phyloP scores from a whole-genome alignment of 305 asterid species.

The Fraxinus paxiana region DNA sequence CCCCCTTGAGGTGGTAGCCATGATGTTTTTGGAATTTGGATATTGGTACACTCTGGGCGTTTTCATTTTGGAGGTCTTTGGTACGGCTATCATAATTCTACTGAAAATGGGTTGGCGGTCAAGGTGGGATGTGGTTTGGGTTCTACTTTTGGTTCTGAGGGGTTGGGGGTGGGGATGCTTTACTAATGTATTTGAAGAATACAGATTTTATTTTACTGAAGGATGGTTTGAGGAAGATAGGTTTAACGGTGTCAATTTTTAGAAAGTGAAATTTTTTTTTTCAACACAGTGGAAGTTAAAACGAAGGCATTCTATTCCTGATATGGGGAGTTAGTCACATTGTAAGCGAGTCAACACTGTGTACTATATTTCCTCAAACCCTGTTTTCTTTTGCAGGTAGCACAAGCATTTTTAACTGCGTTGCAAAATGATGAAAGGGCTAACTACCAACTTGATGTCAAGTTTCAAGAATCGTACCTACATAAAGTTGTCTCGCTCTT shows the following conservation, averaged over 20 bases:
- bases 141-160: conserved; percentile 2
- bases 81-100: background rate
- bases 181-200: background rate
- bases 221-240: background rate
- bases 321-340: conserved; percentile 5
- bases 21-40: background rate
- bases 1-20: conserved; percentile 6
- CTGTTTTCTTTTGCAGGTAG: conserved; percentile 59
- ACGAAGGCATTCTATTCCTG: conserved; percentile 15
- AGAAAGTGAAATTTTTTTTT: background rate
- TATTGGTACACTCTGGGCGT: background rate
- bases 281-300: conserved; percentile 2
- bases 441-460: conserved; percentile 87
- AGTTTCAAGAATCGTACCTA: conserved; percentile 93
- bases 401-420: conserved; percentile 79
- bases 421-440: conserved; percentile 97
- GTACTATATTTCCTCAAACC: conserved; percentile 12
- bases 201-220: background rate
- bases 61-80: background rate
- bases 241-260: background rate
- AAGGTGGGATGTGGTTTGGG: conserved; percentile 9
- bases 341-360: conserved; percentile 13
- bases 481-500: conserved; percentile 79
- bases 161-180: background rate
- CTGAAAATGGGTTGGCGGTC: conserved; percentile 7